These are phyloP conservation scores for Aspergillus funiculosus DNA, from an alignment of 495 filamentous ascomycete genomes.

Conservation along the genomic window DNA sequence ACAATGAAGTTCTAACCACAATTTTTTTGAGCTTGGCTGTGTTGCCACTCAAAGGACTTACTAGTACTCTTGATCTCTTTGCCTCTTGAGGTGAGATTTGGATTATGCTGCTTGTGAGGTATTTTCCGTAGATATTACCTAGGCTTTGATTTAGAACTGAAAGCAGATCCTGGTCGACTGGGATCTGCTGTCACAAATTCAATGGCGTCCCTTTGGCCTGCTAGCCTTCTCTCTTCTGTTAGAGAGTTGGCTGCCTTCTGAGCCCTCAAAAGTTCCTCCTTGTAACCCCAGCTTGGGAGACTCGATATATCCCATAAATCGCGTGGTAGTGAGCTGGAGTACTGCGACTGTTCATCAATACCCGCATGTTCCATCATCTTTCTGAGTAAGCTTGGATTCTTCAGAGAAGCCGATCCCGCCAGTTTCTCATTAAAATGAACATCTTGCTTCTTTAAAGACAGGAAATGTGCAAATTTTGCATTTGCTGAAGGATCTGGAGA, in stretches of 20 bases:
- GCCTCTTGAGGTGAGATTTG: no score
- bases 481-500: conserved; percentile 60
- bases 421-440: conserved; percentile 89
- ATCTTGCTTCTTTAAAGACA: conserved; percentile 75
- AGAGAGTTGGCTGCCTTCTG: conserved; percentile 58
- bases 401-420: conserved; percentile 60
- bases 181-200: conserved; percentile 62
- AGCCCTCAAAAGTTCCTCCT: conserved; percentile 59
- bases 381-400: conserved; percentile 72
- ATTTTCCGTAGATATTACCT: background rate
- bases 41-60: no score
- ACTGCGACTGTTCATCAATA: conserved; percentile 61
- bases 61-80: no score
- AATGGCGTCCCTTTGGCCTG: conserved; percentile 55
- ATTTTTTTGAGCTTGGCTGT: no score
- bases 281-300: conserved; percentile 69
- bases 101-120: background rate
- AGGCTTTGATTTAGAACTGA: background rate
- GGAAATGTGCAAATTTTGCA: conserved; percentile 76
- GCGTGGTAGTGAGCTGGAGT: conserved; percentile 61
- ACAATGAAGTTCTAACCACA: no score
- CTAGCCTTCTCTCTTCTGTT: conserved; percentile 49
- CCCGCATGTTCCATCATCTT: conserved; percentile 80
- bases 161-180: conserved; percentile 3
- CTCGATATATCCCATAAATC: conserved; percentile 61